A percentile compares a stretch with the other conserved stretches of the same genome.
phyloP scores from a whole-genome alignment of 2,329 filamentous ascomycete genomes.

The Lachnellula cervina region DNA sequence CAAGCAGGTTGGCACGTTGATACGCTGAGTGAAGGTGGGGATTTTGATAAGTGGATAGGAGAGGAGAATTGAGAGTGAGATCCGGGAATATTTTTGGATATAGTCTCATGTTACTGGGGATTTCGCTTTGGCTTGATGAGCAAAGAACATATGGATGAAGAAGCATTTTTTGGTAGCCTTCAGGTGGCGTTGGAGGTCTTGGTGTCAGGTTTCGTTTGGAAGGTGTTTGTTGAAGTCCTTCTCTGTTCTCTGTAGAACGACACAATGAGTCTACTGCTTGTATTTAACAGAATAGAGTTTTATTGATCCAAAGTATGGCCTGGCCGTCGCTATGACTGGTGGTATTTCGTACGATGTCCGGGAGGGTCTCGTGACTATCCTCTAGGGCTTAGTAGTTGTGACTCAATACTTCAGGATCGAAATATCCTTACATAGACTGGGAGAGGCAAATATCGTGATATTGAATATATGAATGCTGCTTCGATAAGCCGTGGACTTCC shows the following conservation, averaged over 20 bases:
- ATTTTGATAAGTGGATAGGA: constrained; percentile 33
- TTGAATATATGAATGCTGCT: background rate
- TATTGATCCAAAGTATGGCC: background rate
- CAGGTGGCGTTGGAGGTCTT: constrained; percentile 14
- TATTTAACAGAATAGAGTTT: constrained; percentile 6
- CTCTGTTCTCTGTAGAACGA: constrained; percentile 2
- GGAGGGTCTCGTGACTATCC: background rate
- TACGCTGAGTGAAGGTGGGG: constrained; percentile 25
- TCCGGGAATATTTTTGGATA: background rate
- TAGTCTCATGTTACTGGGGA: background rate
- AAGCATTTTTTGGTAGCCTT: constrained; percentile 7
- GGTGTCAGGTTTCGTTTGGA: background rate
- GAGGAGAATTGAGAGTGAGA: constrained; percentile 3
- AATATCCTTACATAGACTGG: background rate
- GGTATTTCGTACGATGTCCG: background rate
- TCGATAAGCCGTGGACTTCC: no score
- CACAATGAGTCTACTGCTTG: constrained; percentile 3
- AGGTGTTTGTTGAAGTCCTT: background rate
- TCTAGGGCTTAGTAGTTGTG: background rate
- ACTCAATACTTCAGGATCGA: background rate
- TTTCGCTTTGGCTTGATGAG: background rate
- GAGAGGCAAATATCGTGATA: background rate
- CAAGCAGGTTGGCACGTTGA: constrained; percentile 32
- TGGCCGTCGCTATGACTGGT: background rate
- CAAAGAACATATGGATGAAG: constrained; percentile 1